Evolutionary conservation across 441 rosid species (phyloP).

Genomic region (Codiaeum variegatum): DNA sequence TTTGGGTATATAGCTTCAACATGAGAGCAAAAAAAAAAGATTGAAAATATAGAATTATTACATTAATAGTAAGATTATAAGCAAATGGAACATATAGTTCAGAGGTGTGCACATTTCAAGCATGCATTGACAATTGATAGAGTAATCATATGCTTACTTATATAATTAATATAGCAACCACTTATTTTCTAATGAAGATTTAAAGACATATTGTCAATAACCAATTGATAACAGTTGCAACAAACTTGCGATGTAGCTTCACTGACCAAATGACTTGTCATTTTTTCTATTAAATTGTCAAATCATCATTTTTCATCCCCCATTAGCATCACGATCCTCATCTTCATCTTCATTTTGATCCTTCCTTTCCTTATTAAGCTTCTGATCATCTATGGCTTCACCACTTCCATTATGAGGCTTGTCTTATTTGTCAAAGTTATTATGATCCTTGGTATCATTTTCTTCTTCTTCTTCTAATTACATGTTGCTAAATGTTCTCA

Average conservation of each 20-base stretch:
- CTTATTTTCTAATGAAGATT: slow-evolving; percentile 13
- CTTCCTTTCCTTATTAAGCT: slow-evolving; percentile 58
- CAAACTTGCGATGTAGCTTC: slow-evolving; percentile 85
- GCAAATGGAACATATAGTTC: too few species aligned
- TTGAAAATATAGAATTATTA: too few species aligned
- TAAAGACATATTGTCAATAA: slow-evolving; percentile 73
- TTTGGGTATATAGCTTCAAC: too few species aligned
- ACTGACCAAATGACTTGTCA: slow-evolving; percentile 94
- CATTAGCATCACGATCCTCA: slow-evolving; percentile 63
- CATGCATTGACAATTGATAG: neutral
- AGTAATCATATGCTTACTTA: neutral
- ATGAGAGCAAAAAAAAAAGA: too few species aligned
- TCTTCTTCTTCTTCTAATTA: slow-evolving; percentile 72
- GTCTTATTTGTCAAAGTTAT: slow-evolving; percentile 37
- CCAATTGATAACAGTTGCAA: slow-evolving; percentile 81
- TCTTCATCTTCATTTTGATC: slow-evolving; percentile 68
- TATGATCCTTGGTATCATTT: slow-evolving; percentile 35
- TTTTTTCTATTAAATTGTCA: slow-evolving; percentile 66
- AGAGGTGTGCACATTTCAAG: neutral
- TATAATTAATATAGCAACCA: slow-evolving; percentile 8
- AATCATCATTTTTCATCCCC: slow-evolving; percentile 71
- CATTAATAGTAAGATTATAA: too few species aligned
- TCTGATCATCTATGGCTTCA: slow-evolving; percentile 38
- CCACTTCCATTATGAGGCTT: slow-evolving; percentile 29
- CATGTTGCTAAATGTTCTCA: slow-evolving; percentile 94